Conservation (phyloP, 2,329 filamentous ascomycete species). For the Fusarium equiseti region DNA sequence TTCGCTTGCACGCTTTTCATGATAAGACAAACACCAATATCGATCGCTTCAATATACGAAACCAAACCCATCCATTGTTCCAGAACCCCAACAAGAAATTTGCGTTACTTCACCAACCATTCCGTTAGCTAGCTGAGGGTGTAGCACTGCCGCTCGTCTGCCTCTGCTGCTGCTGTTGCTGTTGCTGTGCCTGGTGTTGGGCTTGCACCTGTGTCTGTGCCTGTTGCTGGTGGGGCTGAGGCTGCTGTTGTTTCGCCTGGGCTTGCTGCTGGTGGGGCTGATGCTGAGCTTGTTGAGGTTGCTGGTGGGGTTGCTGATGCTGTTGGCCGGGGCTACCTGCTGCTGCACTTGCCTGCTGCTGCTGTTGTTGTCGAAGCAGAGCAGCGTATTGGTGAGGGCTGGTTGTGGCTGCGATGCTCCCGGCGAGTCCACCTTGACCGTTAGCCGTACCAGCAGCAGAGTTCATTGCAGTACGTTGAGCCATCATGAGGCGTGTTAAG, state of each 20-base stretch:
- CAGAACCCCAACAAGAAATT: conserved; percentile 29
- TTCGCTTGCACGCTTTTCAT: conserved; percentile 38
- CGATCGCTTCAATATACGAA: conserved; percentile 24
- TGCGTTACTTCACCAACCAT: conserved; percentile 8
- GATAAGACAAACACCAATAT: conserved; percentile 31
- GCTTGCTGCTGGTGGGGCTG: conserved; percentile 28
- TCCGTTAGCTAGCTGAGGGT: conserved; percentile 49
- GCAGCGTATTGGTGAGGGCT: conserved; percentile 72
- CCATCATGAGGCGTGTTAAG: conserved; percentile 61
- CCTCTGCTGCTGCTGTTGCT: conserved; percentile 49
- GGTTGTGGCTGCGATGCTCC: conserved; percentile 60
- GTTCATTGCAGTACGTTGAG: conserved; percentile 66
- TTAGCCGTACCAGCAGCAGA: conserved; percentile 63
- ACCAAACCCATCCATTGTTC: conserved; percentile 15
- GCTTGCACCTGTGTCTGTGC: conserved; percentile 14
- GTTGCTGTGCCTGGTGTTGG: conserved; percentile 31
- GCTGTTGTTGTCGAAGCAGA: conserved; percentile 68
- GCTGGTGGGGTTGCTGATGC: conserved; percentile 46
- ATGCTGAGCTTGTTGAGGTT: conserved; percentile 45
- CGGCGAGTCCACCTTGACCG: conserved; percentile 62
- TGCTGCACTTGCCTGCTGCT: conserved; percentile 56
- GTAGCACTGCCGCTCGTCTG: conserved; percentile 57
- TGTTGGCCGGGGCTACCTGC: conserved; percentile 47
- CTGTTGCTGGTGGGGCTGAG: conserved; percentile 34
- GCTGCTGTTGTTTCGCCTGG: conserved; percentile 36